Base-by-base conservation (phyloP, 106 monocot genomes). In the Posidonia australis region DNA sequence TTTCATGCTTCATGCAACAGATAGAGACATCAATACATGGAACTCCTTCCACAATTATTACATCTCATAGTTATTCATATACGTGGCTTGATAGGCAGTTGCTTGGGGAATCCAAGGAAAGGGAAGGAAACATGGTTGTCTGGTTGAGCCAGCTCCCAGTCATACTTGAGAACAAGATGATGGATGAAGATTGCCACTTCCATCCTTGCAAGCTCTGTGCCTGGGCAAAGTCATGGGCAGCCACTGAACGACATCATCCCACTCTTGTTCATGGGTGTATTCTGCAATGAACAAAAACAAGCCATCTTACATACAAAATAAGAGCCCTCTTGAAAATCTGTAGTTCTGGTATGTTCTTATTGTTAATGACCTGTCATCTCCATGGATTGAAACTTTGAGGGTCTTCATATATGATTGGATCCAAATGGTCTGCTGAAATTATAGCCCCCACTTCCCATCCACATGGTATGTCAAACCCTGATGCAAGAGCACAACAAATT, bases 131-230 rank as follows among this genome's bases (percentile, higher is more conserved):
- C 19, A 14, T 86, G 62, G 19, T 73, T 67, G 59, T 90, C 90
- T 3, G 67, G 64, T 60, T 80, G 77, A 1, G 77, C 80, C 10
- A 80, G 36, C 58, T 87, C 78, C 90, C 90, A 86, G 0, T 44
- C 1, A 49, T 70, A 84, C 54, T 66, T 75, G 45, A 82, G 57
- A 21, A 89, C 72, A 17, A 89, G 77, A 46, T 85, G 85, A 62
- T 89, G 89, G 31, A 89, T 27, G 67, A 89, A 89, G 10, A 89
- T 61, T 1, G 84, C 79, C 45, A 89, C 74, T 71, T 89, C 85
- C 5, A 89, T 49, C 74, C 85, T 89, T 30, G 89, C 89, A 10
- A 89, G 75, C 77, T 89, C 84, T 0, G 77, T 74, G 5, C 89
- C 89, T 3, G 89, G 77, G 44, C 89, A 89, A 12, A 89, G 64